Evolutionary conservation across 306 rosid genomes (phyloP).

Genomic region (Fragaria nilgerrensis): DNA sequence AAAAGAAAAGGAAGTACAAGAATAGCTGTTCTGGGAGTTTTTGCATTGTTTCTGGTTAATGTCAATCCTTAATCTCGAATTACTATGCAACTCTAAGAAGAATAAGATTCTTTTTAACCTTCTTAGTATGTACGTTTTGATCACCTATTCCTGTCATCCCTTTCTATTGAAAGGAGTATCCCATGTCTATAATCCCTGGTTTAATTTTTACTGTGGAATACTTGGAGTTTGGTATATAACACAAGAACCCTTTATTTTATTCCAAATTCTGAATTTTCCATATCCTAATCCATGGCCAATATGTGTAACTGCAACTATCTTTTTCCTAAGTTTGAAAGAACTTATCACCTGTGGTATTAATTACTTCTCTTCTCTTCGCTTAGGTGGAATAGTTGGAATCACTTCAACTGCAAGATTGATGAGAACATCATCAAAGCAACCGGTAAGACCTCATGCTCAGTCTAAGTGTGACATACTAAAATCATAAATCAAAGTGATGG

Average conservation of each 20-base stretch:
- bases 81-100: not conserved
- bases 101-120: not conserved
- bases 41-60: not conserved
- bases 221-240: not conserved
- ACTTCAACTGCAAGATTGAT: conserved; percentile 64
- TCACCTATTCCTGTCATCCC: not conserved
- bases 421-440: conserved; percentile 72
- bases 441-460: conserved; percentile 36
- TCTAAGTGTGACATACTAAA: not conserved
- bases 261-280: not conserved
- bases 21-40: not conserved
- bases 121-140: not conserved
- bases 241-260: not conserved
- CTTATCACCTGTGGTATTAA: conserved; percentile 9
- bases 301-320: not conserved
- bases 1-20: not conserved
- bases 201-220: not conserved
- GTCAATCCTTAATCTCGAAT: not conserved
- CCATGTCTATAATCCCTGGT: not conserved
- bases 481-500: not conserved
- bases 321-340: not conserved
- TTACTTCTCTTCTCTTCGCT: conserved; percentile 14
- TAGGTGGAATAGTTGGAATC: conserved; percentile 99
- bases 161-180: not conserved
- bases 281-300: not conserved